A percentile compares a stretch with the other conserved stretches of the same genome.
Conservation (phyloP, 1,284 basidiomycete genomes). For the Leccinum subspadiceum region DNA sequence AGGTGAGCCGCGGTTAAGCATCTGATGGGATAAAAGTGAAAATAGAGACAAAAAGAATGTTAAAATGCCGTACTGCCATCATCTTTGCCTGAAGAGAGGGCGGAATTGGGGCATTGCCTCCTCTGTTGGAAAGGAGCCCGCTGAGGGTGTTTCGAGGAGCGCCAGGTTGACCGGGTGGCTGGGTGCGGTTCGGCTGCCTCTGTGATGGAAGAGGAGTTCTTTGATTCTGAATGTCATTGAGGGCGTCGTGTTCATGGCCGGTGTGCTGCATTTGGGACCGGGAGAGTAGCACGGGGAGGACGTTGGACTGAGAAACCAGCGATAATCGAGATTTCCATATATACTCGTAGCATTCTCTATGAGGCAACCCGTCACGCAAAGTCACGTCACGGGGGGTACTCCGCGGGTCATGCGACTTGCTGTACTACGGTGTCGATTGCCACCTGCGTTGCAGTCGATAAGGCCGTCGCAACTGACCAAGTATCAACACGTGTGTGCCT, state of each 20-base stretch:
- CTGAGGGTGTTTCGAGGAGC: constrained; percentile 37
- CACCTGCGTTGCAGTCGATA: background rate
- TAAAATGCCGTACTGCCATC: constrained; percentile 63
- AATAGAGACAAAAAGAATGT: background rate
- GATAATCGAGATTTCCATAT: constrained; percentile 38
- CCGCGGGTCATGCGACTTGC: constrained; percentile 12
- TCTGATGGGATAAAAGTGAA: constrained; percentile 36
- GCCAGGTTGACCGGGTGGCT: constrained; percentile 14
- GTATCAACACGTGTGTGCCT: background rate
- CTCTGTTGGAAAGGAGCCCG: constrained; percentile 39
- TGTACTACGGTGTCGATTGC: background rate
- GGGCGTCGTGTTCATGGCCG: constrained; percentile 14
- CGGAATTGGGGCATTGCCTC: constrained; percentile 69
- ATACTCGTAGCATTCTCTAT: constrained; percentile 18
- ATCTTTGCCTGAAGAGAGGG: constrained; percentile 92
- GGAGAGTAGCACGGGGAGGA: constrained; percentile 3
- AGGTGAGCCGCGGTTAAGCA: constrained; percentile 48
- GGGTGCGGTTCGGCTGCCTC: constrained; percentile 16
- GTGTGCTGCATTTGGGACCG: constrained; percentile 24
- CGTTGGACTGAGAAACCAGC: constrained; percentile 15
- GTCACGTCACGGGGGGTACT: background rate
- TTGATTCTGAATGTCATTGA: background rate
- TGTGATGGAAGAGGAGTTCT: constrained; percentile 9
- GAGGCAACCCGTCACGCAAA: background rate
- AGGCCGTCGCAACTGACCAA: background rate